Base-by-base conservation (phyloP, 129 eudicot species). In the Pittosporum tobira region DNA sequence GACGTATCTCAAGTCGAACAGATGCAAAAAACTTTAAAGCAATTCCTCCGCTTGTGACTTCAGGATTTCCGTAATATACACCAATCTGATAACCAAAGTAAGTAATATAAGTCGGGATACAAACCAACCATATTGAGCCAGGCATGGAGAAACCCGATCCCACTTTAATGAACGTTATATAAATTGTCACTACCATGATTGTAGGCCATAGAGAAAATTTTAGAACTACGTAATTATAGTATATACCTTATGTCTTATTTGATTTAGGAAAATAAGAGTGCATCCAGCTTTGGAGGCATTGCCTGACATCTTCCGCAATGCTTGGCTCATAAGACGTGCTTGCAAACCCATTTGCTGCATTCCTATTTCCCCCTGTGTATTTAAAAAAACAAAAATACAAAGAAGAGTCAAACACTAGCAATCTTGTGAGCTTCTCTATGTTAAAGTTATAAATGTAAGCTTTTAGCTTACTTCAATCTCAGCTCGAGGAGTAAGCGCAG, bases 271-370 rank as follows among this genome's bases (percentile, higher is more conserved):
- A 49, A 91, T 87, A 63, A 91, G 99, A 25, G 99, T 87, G 51
- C 99, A 91, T 61, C 99, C 94, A 62, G 99, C 99, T 77, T 91
- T 91, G 50, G 99, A 91, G 66, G 99, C 99, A 84, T 91, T 91
- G 23, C 99, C 99, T 12, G 99, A 91, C 99, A 91, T 91, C 59
- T 91, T 91, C 43, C 99, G 96, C 59, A 91, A 53, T 14, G 99
- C 99, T 78, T 91, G 99, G 70, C 99, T 91, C 99, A 91, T 91
- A 64, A 91, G 96, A 31, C 99, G 90, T 62, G 99, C 99, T 73
- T 91, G 99, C 75, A 91, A 72, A 49, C 99, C 99, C 85, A 91
- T 91, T 83, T 91, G 99, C 65, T 87, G 99, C 99, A 87, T 87
- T 52, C 99, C 99, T 38, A 91, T 91, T 73, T 91, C 99, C 57